phyloP scores from a whole-genome alignment of 2,329 filamentous ascomycete genomes.

The Aspergillus sp. region DNA sequence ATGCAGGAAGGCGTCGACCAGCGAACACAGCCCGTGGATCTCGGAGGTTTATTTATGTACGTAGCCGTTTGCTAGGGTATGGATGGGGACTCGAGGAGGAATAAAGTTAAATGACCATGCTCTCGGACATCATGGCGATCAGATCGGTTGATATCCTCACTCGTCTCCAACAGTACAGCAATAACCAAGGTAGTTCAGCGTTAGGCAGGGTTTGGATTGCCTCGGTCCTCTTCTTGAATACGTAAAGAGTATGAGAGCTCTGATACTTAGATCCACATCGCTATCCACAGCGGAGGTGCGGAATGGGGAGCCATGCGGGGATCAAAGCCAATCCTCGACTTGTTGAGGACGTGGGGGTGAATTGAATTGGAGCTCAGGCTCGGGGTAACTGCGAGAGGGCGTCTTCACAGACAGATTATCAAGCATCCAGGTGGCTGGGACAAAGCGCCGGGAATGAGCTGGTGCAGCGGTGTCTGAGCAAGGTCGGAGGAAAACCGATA shows the following conservation, averaged over 20 bases:
- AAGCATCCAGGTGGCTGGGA: neutral
- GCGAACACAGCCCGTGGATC: neutral
- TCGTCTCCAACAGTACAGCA: neutral
- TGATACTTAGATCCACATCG: neutral
- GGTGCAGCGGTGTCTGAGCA: neutral
- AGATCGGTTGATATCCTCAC: neutral
- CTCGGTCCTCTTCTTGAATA: neutral
- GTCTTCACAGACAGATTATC: neutral
- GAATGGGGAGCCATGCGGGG: neutral
- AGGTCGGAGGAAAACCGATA: conserved; percentile 8
- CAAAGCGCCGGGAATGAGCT: neutral
- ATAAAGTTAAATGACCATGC: neutral
- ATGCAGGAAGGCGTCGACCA: neutral
- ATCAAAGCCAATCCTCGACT: neutral
- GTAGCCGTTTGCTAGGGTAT: neutral
- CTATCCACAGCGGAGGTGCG: conserved; percentile 1
- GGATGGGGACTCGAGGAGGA: neutral
- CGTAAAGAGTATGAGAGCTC: neutral
- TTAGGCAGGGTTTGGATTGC: neutral
- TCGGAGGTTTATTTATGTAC: neutral
- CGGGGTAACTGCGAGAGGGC: neutral
- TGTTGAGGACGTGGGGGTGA: neutral
- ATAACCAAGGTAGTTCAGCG: neutral
- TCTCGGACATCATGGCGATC: conserved; percentile 3
- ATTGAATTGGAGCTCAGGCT: neutral